Evolutionary conservation across 2,329 filamentous ascomycete species (phyloP).

Genomic region (Diaporthe citrichinensis): DNA sequence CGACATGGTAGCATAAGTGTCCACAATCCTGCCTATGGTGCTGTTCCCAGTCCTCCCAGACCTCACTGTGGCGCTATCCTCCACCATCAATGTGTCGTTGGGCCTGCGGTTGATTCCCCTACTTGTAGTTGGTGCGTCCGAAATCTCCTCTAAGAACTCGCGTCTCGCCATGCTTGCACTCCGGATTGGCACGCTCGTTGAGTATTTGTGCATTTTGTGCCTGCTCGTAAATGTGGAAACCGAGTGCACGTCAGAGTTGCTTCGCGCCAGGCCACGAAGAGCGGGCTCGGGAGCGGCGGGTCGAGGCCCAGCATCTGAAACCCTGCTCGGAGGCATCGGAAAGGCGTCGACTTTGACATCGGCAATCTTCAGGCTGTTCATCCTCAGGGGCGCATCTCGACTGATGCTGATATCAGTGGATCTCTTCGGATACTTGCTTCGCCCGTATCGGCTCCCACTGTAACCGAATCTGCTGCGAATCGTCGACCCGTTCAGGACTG

Average conservation of each 20-base stretch:
- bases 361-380: constrained; percentile 17
- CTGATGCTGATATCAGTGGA: constrained; percentile 14
- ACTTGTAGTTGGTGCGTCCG: background rate
- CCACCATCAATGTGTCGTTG: constrained; percentile 1
- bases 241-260: constrained; percentile 11
- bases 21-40: constrained; percentile 22
- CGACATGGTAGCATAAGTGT: constrained; percentile 6
- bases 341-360: background rate
- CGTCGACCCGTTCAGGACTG: background rate
- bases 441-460: constrained; percentile 19
- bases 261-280: background rate
- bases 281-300: background rate
- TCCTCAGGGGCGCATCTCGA: background rate
- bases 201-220: constrained; percentile 26
- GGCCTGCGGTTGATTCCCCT: background rate
- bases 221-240: constrained; percentile 1
- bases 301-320: background rate
- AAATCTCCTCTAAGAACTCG: background rate
- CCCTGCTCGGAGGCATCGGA: background rate
- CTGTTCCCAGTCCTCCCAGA: constrained; percentile 21
- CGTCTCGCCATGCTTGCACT: constrained; percentile 19
- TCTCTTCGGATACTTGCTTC: constrained; percentile 8
- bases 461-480: constrained; percentile 22
- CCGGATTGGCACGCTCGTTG: background rate
- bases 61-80: constrained; percentile 9